Conservation (phyloP, 2,329 filamentous ascomycete species). For the Alternaria rosae region DNA sequence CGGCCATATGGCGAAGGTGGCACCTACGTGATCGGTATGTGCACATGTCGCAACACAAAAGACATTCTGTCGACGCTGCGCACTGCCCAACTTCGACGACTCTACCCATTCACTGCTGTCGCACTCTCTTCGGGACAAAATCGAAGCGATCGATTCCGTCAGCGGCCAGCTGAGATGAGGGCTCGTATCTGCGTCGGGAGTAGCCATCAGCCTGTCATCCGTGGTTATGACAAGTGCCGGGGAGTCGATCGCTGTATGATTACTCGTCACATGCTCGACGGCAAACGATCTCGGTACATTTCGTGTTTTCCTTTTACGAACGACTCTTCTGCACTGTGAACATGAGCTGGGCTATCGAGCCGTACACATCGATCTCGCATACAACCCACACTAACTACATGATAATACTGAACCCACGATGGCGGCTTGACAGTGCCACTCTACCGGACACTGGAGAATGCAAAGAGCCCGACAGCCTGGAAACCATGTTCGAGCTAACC, state of each 20-base stretch:
- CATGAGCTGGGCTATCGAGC: background rate
- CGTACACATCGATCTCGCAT: constrained; percentile 4
- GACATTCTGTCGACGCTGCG: background rate
- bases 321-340: background rate
- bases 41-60: background rate
- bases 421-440: constrained; percentile 46
- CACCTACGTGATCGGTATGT: constrained; percentile 8
- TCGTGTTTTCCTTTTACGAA: background rate
- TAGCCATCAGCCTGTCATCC: constrained; percentile 17
- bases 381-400: constrained; percentile 36
- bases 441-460: constrained; percentile 42
- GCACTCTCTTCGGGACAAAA: constrained; percentile 2
- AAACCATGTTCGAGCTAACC: constrained; percentile 34
- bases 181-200: constrained; percentile 19
- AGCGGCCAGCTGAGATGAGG: constrained; percentile 9
- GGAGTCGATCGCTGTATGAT: constrained; percentile 9
- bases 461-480: constrained; percentile 41
- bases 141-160: constrained; percentile 4
- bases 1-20: constrained; percentile 11
- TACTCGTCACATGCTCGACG: constrained; percentile 5
- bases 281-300: constrained; percentile 1
- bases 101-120: background rate
- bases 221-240: constrained; percentile 6
- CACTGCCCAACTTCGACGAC: background rate
- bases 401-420: constrained; percentile 38